Conservation (phyloP, 2,329 filamentous ascomycete species). For the Geosmithia morbida region DNA sequence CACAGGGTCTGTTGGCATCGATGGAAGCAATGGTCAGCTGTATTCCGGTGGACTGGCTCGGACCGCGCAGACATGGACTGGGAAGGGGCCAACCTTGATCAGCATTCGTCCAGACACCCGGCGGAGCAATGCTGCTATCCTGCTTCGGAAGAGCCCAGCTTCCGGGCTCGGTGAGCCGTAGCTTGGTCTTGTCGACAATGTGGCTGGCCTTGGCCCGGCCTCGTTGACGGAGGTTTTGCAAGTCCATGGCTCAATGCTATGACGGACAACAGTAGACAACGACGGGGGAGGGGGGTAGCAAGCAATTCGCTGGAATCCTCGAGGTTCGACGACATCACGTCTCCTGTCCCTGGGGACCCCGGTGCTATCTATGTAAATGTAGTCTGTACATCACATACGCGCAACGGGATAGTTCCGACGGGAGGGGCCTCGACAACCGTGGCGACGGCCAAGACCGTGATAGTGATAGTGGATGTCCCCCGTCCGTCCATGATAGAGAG, state of each 20-base stretch:
- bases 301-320: too few species aligned
- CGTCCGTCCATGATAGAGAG: not conserved
- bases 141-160: constrained; percentile 5
- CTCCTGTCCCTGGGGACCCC: too few species aligned
- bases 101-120: constrained; percentile 4
- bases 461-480: not conserved
- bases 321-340: too few species aligned
- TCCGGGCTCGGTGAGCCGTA: not conserved
- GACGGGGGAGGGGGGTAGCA: too few species aligned
- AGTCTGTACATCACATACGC: too few species aligned
- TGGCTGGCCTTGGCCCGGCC: not conserved
- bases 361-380: too few species aligned
- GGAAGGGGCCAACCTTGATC: not conserved
- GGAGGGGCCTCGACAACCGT: not conserved
- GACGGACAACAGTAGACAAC: too few species aligned
- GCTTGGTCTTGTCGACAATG: not conserved
- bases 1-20: constrained; percentile 9
- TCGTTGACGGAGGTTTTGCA: not conserved
- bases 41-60: constrained; percentile 6
- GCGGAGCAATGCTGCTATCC: constrained; percentile 5
- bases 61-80: not conserved
- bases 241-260: not conserved
- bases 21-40: not conserved
- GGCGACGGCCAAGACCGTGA: too few species aligned
- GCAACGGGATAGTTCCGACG: too few species aligned